These are phyloP conservation scores for Solanum sejunctum DNA, from an alignment of 257 asterid species.

Conservation along the genomic window DNA sequence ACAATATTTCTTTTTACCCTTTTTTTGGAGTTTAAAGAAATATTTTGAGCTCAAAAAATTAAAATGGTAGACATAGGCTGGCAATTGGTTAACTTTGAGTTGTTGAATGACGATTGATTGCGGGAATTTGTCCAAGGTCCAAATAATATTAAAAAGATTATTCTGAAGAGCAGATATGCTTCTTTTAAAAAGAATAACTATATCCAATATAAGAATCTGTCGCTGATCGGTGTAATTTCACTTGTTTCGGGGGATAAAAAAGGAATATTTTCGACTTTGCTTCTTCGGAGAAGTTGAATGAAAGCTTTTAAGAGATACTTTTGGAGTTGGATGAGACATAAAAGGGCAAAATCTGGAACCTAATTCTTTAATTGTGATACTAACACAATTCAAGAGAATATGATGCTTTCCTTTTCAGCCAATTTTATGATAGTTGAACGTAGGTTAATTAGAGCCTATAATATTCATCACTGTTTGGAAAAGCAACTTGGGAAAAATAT, in stretches of 20 bases:
- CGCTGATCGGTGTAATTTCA: not conserved
- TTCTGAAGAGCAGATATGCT: no score
- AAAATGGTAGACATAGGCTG: no score
- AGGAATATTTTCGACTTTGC: not conserved
- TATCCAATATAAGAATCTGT: not conserved
- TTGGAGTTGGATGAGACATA: not conserved
- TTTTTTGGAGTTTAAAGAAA: no score
- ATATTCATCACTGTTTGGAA: not conserved
- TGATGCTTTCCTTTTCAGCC: not conserved
- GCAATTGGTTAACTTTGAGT: no score
- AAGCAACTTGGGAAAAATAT: not conserved
- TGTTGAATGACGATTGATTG: no score
- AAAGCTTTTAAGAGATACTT: not conserved
- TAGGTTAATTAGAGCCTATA: not conserved
- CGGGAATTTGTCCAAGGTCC: rapidly evolving
- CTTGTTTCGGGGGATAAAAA: not conserved
- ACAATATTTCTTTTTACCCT: no score
- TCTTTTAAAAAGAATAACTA: not conserved
- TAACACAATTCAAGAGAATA: not conserved
- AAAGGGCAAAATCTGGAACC: not conserved
- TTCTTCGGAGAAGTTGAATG: not conserved
- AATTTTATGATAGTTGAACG: not conserved
- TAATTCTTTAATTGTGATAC: not conserved
- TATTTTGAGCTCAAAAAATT: no score
- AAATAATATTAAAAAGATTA: no score